A percentile compares a stretch with the other conserved stretches of the same genome.
Conservation (phyloP, 2,329 filamentous ascomycete genomes). For the Verticillium klebahnii region DNA sequence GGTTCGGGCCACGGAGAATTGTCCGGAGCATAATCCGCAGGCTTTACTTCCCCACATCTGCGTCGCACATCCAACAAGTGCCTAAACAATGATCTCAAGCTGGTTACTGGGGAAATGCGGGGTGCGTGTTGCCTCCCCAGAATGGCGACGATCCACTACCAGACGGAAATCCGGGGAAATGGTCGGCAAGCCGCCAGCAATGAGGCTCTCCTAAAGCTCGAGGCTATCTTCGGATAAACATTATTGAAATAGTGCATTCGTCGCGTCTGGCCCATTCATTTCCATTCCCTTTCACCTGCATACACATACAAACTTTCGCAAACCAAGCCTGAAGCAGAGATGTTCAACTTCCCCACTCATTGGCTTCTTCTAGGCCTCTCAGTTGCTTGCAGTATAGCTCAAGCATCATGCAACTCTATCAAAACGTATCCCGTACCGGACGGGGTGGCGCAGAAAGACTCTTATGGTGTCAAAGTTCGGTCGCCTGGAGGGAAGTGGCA, state of each 20-base stretch:
- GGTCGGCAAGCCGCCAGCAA: neutral
- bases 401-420: neutral
- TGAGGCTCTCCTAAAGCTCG: neutral
- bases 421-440: neutral
- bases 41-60: too few relatives aligned
- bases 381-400: neutral
- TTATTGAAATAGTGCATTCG: too few relatives aligned
- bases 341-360: neutral
- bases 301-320: too few relatives aligned
- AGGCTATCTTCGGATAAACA: neutral
- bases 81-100: neutral
- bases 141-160: neutral
- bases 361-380: neutral
- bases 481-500: neutral
- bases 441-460: neutral
- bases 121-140: neutral
- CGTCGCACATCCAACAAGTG: too few relatives aligned
- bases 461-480: neutral
- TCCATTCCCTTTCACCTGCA: too few relatives aligned
- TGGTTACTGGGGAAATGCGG: neutral
- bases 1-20: too few relatives aligned
- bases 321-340: neutral
- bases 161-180: neutral
- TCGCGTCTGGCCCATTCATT: too few relatives aligned
- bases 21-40: too few relatives aligned